Base-by-base conservation (phyloP, 495 filamentous ascomycete species). In the Xylaria telfairii region DNA sequence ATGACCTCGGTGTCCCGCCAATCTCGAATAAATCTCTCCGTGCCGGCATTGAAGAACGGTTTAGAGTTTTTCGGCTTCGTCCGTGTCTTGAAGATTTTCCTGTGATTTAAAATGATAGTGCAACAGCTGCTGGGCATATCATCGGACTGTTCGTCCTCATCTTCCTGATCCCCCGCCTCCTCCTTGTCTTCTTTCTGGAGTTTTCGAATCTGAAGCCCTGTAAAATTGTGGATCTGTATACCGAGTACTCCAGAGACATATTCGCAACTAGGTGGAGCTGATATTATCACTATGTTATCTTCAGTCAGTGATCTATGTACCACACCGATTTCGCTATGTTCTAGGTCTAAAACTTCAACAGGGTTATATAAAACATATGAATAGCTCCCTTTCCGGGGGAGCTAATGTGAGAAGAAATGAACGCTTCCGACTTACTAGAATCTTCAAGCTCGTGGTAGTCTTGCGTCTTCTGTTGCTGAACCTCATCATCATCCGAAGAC, bases 31-130 rank as follows among this genome's bases (percentile, higher is more conserved):
- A 92, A 90, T 3, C 89, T 83, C 72, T 93, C 91, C 0, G 87
- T 90, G n/a, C 89, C 89, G 1, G 91, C 91, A 72, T 93, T 93
- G 84, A 92, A 93, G 77, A 93, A 93, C 0, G 91, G 91, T 68
- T 91, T 92, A 1, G 88, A 84, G 67, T 91, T 92, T 82, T 92
- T 92, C 5, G 91, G 91, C 74, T 93, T 93, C 7, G 91, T 91
- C 13, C 91, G 80, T 0, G 91, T 92, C 67, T 83, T 87, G 77
- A 90, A 93, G 34, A 92, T 84, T 72, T 91, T 92, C 57, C 85
- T 83, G 68, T 93, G 89, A 73, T 93, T 91, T 60, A 93, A 76
- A 57, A 93, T 90, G 72, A 93, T 84, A 32, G 86, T 91, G 78
- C 89, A 92, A 75, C 92, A 93, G 37, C 87, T 83, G 19, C 87